Evolutionary conservation across 2,329 filamentous ascomycete genomes (phyloP), one percentile per base, ranked within the genome.

Genomic region (Tympanopsis confertula): DNA sequence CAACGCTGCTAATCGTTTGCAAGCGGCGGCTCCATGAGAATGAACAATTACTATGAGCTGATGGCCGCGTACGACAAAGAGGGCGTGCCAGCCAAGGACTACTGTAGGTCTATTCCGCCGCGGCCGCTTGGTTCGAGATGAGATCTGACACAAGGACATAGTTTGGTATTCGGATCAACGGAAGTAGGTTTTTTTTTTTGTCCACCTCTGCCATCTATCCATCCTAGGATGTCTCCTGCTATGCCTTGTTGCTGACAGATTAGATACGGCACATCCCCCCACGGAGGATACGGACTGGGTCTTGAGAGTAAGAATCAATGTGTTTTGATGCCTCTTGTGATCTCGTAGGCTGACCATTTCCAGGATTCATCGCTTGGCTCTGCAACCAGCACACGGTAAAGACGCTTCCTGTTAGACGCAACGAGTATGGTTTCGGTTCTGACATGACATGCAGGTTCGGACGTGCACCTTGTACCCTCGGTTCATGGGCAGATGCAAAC

Each of bases 101-200:
- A 96, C 66, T 96, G 91, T 71, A n/a, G n/a, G n/a, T n/a, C n/a
- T n/a, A n/a, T n/a, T n/a, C n/a, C n/a, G n/a, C n/a, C n/a, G n/a
- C n/a, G n/a, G n/a, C n/a, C n/a, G n/a, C n/a, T n/a, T n/a, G n/a
- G n/a, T n/a, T n/a, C n/a, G n/a, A n/a, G n/a, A n/a, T n/a, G n/a
- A n/a, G n/a, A n/a, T n/a, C n/a, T n/a, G n/a, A n/a, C n/a, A n/a
- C n/a, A n/a, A n/a, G n/a, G n/a, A n/a, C n/a, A n/a, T n/a, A n/a
- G n/a, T n/a, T 71, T 98, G 91, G 91, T 98, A 96, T 67, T 93
- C 87, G 20, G 91, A 95, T 64, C 87, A 94, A 74, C 73, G 88
- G 56, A 94, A 91, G 85, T 88, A 63, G 68, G 81, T 77, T 43
- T 18, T 32, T 35, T 12, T 28, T 39, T 37, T 35, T n/a, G 2